Percentiles rank a stretch among this genome's conserved stretches.
phyloP scores from a whole-genome alignment of 176 grass and related monocot genomes.

The Carex kokanica region DNA sequence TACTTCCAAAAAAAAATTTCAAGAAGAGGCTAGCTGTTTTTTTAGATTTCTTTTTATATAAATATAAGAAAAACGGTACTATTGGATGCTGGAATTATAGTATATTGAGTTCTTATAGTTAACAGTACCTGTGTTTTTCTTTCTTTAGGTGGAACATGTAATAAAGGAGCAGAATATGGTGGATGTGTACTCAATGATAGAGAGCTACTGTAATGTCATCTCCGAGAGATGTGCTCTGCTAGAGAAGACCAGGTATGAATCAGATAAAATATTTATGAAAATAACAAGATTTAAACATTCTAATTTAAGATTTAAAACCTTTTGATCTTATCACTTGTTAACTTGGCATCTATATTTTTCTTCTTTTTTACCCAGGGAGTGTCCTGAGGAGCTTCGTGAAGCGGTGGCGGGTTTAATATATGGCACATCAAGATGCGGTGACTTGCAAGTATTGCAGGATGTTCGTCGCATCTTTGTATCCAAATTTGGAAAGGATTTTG shows the following conservation, averaged over 20 bases:
- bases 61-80: background rate
- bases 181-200: conserved; percentile 54
- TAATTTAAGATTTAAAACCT: background rate
- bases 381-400: conserved; percentile 87
- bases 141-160: conserved; percentile 58
- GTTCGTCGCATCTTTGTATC: conserved; percentile 38
- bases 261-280: background rate
- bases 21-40: no score
- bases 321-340: background rate
- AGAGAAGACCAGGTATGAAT: conserved; percentile 38
- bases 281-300: background rate
- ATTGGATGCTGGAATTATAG: background rate
- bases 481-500: conserved; percentile 73
- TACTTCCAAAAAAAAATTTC: background rate
- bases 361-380: conserved; percentile 27
- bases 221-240: conserved; percentile 46
- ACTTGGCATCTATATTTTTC: background rate
- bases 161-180: conserved; percentile 67
- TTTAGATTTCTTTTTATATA: background rate
- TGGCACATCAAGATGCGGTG: conserved; percentile 59
- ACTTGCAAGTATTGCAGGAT: conserved; percentile 75
- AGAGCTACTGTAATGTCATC: conserved; percentile 60
- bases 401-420: conserved; percentile 61
- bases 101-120: background rate
- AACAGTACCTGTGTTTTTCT: background rate